Percentiles rank a stretch among this genome's conserved stretches.
Conservation (phyloP, 345 rosid species). For the Toxicodendron radicans region DNA sequence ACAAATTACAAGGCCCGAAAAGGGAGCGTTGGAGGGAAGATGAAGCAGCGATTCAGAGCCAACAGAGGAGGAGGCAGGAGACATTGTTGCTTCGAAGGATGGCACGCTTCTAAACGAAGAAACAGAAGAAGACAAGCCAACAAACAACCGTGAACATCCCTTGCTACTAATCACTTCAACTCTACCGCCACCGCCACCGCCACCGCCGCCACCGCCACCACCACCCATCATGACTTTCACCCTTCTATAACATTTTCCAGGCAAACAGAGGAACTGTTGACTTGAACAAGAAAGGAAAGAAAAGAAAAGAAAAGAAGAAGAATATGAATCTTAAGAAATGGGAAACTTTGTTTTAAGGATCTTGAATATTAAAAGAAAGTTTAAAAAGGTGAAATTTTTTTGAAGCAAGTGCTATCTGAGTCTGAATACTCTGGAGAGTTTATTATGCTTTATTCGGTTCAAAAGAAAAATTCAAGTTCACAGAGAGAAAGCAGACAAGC, state of each 20-base stretch:
- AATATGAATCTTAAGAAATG: constrained; percentile 27
- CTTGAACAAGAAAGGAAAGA: background rate
- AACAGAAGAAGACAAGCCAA: constrained; percentile 48
- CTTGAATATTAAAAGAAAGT: constrained; percentile 3
- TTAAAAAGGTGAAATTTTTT: constrained; percentile 31
- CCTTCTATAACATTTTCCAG: no score
- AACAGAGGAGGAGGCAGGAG: constrained; percentile 44
- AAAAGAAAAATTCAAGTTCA: constrained; percentile 16
- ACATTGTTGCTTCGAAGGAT: constrained; percentile 41
- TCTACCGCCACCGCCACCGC: constrained; percentile 39
- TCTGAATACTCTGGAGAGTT: constrained; percentile 20
- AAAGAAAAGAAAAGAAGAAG: constrained; percentile 13
- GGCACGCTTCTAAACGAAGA: constrained; percentile 45
- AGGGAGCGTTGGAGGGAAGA: constrained; percentile 46
- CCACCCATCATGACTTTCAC: constrained; percentile 37
- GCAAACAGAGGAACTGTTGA: background rate
- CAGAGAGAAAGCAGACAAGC: constrained; percentile 1
- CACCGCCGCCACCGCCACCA: constrained; percentile 29
- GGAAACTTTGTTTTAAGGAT: constrained; percentile 30
- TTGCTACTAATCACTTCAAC: constrained; percentile 64
- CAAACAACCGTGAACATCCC: constrained; percentile 78
- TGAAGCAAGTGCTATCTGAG: constrained; percentile 19
- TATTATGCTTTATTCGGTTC: constrained; percentile 44
- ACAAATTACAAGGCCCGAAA: constrained; percentile 74
- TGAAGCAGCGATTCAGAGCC: constrained; percentile 40